A percentile compares a stretch with the other conserved stretches of the same genome.
Conservation (phyloP, 1,139 yeast species). For the Diutina sp. region DNA sequence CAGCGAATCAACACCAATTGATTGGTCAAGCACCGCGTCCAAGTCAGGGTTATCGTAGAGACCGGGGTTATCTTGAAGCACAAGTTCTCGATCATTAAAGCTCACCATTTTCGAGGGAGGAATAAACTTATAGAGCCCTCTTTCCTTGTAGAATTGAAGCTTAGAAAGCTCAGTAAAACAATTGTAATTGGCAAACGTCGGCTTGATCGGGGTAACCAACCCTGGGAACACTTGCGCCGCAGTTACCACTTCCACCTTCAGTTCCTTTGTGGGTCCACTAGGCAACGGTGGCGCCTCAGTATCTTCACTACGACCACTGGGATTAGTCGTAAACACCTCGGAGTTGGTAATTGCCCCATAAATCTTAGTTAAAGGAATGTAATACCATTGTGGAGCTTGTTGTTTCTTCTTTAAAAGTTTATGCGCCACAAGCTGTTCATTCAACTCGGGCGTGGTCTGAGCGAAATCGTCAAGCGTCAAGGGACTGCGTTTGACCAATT, state of each 20-base stretch:
- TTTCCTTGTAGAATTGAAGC: slow-evolving; percentile 22
- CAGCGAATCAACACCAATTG: background rate
- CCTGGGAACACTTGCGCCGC: background rate
- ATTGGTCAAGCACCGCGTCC: background rate
- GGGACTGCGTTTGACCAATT: slow-evolving; percentile 13
- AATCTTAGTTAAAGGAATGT: slow-evolving; percentile 13
- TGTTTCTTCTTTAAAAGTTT: slow-evolving; percentile 13
- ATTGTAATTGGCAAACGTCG: background rate
- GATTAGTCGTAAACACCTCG: background rate
- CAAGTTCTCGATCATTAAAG: slow-evolving; percentile 7
- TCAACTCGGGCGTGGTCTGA: slow-evolving; percentile 12
- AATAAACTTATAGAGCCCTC: slow-evolving; percentile 6
- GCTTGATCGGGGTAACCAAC: background rate
- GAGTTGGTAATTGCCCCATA: slow-evolving; percentile 9
- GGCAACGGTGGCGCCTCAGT: background rate
- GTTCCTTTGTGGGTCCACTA: background rate
- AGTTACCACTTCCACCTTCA: background rate
- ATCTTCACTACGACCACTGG: background rate
- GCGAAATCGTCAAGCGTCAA: slow-evolving; percentile 12
- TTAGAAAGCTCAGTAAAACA: slow-evolving; percentile 17
- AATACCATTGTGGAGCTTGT: slow-evolving; percentile 13
- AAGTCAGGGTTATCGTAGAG: background rate
- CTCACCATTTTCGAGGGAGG: slow-evolving; percentile 6
- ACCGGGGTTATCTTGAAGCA: slow-evolving; percentile 2
- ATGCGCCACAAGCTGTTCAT: slow-evolving; percentile 11